Percentiles rank a stretch among this genome's conserved stretches.
Conservation (phyloP, 1,139 yeast genomes). For the Groenewaldozyma auringiensis region DNA sequence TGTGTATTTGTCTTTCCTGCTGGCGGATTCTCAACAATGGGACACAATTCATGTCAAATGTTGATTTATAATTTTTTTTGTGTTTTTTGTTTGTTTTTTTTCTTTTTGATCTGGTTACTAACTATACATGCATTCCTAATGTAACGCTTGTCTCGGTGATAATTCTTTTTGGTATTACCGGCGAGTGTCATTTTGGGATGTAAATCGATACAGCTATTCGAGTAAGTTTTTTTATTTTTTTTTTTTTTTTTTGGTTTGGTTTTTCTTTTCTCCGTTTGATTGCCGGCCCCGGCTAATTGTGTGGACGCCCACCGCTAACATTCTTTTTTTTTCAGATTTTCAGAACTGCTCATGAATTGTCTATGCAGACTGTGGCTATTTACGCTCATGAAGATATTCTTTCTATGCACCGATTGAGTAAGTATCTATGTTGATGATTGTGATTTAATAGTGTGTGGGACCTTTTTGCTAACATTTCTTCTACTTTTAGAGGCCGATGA, state of each 20-base stretch:
- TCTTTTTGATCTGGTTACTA: too few species aligned
- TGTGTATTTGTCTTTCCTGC: background rate
- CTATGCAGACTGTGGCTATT: conserved; percentile 96
- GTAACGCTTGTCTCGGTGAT: too few species aligned
- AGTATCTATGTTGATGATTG: conserved; percentile 11
- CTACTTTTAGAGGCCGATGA: conserved; percentile 34
- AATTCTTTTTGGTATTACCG: too few species aligned
- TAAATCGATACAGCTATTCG: background rate
- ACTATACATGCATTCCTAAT: too few species aligned
- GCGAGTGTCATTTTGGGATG: too few species aligned
- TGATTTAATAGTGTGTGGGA: conserved; percentile 1
- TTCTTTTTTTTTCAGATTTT: conserved; percentile 49
- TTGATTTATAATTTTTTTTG: too few species aligned
- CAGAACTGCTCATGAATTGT: conserved; percentile 94
- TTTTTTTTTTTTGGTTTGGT: too few species aligned
- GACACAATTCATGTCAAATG: too few species aligned
- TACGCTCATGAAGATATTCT: conserved; percentile 94
- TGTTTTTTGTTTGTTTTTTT: too few species aligned
- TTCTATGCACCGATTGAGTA: conserved; percentile 78
- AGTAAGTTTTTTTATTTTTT: conserved; percentile 6
- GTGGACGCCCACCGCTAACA: too few species aligned
- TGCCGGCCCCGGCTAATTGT: too few species aligned
- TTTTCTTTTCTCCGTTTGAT: too few species aligned
- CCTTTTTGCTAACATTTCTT: conserved; percentile 1
- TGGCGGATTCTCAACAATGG: background rate